Conservation (phyloP, 495 filamentous ascomycete species). For the Penicillium argentinense region DNA sequence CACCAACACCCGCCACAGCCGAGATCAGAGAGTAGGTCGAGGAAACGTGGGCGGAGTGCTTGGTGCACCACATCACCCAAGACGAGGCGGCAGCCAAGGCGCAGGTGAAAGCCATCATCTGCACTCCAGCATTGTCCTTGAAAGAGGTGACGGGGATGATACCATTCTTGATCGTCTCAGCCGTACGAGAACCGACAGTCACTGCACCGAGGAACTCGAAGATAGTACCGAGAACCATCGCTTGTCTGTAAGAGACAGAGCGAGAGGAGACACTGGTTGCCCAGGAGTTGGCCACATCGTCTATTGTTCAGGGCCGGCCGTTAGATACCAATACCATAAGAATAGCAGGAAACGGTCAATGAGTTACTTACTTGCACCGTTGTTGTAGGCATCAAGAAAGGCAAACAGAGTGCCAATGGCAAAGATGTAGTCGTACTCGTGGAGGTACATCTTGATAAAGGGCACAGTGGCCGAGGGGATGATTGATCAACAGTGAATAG, state of each 20-base stretch:
- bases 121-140: slow-evolving; percentile 52
- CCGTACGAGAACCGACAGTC: slow-evolving; percentile 58
- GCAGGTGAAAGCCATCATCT: slow-evolving; percentile 61
- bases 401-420: slow-evolving; percentile 77
- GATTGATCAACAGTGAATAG: slow-evolving; percentile 2
- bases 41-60: slow-evolving; percentile 60
- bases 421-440: slow-evolving; percentile 68
- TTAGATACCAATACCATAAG: too few relatives aligned
- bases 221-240: slow-evolving; percentile 64
- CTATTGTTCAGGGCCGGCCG: too few relatives aligned
- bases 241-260: slow-evolving; percentile 64
- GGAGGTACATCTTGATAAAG: slow-evolving; percentile 48
- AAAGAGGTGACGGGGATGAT: slow-evolving; percentile 55
- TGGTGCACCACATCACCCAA: slow-evolving; percentile 64
- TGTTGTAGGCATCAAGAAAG: slow-evolving; percentile 71
- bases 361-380: slow-evolving; percentile 57
- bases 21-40: slow-evolving; percentile 66
- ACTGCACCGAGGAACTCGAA: slow-evolving; percentile 64
- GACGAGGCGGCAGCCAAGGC: slow-evolving; percentile 55
- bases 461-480: not conserved
- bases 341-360: too few relatives aligned
- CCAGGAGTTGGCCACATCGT: slow-evolving; percentile 80
- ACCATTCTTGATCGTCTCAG: slow-evolving; percentile 59
- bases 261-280: slow-evolving; percentile 69
- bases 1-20: slow-evolving; percentile 60